phyloP scores from a whole-genome alignment of 192 early-diverging fungal genomes.

The Backusella sp. region DNA sequence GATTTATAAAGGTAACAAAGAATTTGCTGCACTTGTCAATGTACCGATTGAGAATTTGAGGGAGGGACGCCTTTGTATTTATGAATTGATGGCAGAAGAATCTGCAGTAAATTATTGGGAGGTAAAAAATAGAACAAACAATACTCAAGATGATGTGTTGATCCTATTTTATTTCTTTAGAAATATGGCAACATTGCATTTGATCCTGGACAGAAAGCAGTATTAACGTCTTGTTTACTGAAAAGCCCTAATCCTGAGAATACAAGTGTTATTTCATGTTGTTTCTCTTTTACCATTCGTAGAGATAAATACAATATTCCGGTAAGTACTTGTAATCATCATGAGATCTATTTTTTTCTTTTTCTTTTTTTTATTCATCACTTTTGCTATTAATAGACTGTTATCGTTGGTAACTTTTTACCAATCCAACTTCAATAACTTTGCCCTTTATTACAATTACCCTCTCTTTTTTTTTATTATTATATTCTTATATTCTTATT shows the following conservation, averaged over 20 bases:
- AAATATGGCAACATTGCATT: conserved; percentile 99
- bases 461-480: neutral
- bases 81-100: conserved; percentile 87
- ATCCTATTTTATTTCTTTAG: neutral
- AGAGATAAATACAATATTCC: conserved; percentile 91
- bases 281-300: conserved; percentile 96
- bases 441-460: neutral
- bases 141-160: no score
- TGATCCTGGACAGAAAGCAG: conserved; percentile 94
- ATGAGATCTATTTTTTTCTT: neutral
- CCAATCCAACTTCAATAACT: conserved; percentile 13
- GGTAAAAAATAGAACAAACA: no score
- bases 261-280: conserved; percentile 68
- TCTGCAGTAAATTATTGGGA: conserved; percentile 98
- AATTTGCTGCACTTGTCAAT: conserved; percentile 88
- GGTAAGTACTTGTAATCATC: conserved; percentile 12
- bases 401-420: conserved; percentile 18
- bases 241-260: conserved; percentile 53
- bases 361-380: neutral
- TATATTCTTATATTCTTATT: neutral
- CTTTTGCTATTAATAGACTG: conserved; percentile 2
- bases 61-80: conserved; percentile 56
- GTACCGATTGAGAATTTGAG: conserved; percentile 81
- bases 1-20: conserved; percentile 95
- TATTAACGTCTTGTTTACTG: conserved; percentile 89